Evolutionary conservation across 2,329 filamentous ascomycete species (phyloP), one percentile per base, ranked within the genome.

Genomic region (Fusarium torulosum): DNA sequence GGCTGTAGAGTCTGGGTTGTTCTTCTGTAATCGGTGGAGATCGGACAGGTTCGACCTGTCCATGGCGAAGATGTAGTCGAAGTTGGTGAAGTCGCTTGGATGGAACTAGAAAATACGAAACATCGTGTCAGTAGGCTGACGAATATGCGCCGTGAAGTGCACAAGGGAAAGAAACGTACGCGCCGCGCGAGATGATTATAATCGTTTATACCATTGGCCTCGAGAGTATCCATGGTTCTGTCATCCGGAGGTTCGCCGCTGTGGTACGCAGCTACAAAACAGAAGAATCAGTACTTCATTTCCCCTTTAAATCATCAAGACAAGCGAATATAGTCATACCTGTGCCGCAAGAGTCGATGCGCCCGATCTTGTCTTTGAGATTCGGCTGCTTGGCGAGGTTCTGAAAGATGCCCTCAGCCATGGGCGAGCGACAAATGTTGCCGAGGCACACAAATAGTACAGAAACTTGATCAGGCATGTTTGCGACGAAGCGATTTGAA

Each of bases 1-100:
- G 6, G 88, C 88, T 75, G 86, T 87, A 31, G 83, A 78, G 33
- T 85, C 83, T n/a, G 84, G 81, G 69, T 86, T 86, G 69, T 86
- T 83, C 60, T 84, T 81, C 67, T 87, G 82, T 75, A 90, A 79
- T 33, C 88, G 83, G 73, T 88, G 78, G 59, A 97, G 80, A 74
- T 96, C 87, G 10, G 85, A 83, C 43, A 97, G 82, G 77, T 98
- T 98, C 44, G 89, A 87, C 47, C 87, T 84, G 76, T 99, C 96
- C 96, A 99, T 99, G 63, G 92, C 94, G 58, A 99, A 89, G 62
- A 99, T 89, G 80, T 97, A 98, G 79, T 98, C 93, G 75, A 97
- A 98, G 17, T 86, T 84, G 56, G 89, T 82, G 73, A 98, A 96
- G 79, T 99, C 96, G 51, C 86, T 85, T 1, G 83, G 79, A 6